These are phyloP conservation scores for Peronospora farinosa DNA, from an alignment of 352 stramenopile species.

Conservation along the genomic window DNA sequence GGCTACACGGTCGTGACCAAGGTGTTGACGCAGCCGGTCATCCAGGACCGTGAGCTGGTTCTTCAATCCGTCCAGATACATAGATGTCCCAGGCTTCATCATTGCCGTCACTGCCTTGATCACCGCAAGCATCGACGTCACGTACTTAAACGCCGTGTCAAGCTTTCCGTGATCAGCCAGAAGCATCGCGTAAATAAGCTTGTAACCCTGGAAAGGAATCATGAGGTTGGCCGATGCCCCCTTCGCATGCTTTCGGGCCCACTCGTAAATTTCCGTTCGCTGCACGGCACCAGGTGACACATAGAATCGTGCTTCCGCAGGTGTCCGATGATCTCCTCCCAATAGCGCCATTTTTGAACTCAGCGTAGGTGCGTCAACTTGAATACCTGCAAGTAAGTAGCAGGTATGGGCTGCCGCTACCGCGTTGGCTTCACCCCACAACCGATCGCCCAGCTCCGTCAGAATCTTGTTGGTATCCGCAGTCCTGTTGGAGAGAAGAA, in stretches of 20 bases:
- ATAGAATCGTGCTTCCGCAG: conserved; percentile 73
- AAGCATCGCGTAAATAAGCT: conserved; percentile 85
- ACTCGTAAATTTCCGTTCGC: conserved; percentile 83
- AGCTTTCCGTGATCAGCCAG: conserved; percentile 79
- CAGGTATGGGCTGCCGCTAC: conserved; percentile 75
- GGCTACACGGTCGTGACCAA: conserved; percentile 69
- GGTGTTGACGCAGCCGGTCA: conserved; percentile 77
- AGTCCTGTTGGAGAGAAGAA: conserved; percentile 75
- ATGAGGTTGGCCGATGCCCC: conserved; percentile 41
- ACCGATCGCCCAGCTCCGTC: conserved; percentile 70
- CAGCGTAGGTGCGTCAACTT: conserved; percentile 69
- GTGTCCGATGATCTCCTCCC: conserved; percentile 64
- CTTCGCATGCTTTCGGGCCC: conserved; percentile 61
- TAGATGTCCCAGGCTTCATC: conserved; percentile 77
- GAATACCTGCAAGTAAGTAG: conserved; percentile 67
- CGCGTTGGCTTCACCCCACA: conserved; percentile 61
- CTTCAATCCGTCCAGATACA: conserved; percentile 86
- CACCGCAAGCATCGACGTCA: conserved; percentile 78
- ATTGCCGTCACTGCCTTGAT: conserved; percentile 66
- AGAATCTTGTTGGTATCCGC: conserved; percentile 81
- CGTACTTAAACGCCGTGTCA: conserved; percentile 82
- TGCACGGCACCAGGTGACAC: conserved; percentile 72
- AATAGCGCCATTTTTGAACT: conserved; percentile 77
- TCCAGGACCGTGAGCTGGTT: conserved; percentile 83
- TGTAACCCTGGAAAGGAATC: conserved; percentile 87